Percentiles rank a stretch among this genome's conserved stretches.
Evolutionary conservation across 345 rosid species (phyloP).

Genomic region (Salix purpurea): DNA sequence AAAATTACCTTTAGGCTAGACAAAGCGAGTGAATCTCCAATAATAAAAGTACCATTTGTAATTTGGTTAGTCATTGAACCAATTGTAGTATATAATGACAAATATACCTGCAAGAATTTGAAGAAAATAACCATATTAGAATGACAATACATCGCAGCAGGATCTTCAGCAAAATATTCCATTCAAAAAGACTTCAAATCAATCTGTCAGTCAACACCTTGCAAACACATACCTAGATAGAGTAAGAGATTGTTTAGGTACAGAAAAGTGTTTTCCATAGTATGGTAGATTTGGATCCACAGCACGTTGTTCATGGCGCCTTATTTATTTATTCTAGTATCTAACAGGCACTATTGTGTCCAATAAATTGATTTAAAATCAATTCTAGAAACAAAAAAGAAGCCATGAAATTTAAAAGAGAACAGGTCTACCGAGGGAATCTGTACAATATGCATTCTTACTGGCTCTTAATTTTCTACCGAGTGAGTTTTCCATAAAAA

Average conservation of each 20-base stretch:
- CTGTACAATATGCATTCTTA: no score
- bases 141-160: not conserved
- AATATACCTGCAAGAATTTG: slow-evolving; percentile 58
- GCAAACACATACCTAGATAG: not conserved
- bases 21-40: slow-evolving; percentile 60
- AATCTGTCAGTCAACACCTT: not conserved
- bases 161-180: not conserved
- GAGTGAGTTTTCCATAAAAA: no score
- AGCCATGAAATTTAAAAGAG: no score
- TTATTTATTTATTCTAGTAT: no score
- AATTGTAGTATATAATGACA: slow-evolving; percentile 70
- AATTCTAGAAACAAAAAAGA: no score
- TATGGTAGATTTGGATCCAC: not conserved
- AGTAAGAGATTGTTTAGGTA: not conserved
- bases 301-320: not conserved
- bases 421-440: no score
- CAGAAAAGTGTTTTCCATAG: not conserved
- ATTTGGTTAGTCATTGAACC: slow-evolving; percentile 70
- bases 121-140: not conserved
- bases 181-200: not conserved
- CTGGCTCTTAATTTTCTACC: no score
- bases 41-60: slow-evolving; percentile 28
- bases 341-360: no score
- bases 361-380: no score
- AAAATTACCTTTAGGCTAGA: slow-evolving; percentile 73